A percentile compares a stretch with the other conserved stretches of the same genome.
Evolutionary conservation across 1,284 basidiomycete genomes (phyloP).

Genomic region (Fomitopsis palustris): DNA sequence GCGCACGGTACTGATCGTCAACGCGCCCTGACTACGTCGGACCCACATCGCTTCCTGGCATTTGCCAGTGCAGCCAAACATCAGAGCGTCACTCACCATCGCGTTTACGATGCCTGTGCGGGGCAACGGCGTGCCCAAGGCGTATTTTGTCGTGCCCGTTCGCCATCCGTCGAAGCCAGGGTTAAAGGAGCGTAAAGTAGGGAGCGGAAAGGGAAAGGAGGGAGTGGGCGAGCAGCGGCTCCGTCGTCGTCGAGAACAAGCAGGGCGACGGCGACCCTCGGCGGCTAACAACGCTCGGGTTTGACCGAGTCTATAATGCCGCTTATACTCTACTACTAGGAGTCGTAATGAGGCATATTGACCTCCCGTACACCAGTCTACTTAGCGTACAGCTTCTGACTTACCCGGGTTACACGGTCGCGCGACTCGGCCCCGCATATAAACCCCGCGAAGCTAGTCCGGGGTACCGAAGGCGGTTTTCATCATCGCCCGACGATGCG

Average conservation of each 20-base stretch:
- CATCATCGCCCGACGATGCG: too few species aligned
- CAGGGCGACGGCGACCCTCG: neutral
- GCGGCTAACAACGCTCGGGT: neutral
- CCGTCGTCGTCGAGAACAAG: neutral
- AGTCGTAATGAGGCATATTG: too few species aligned
- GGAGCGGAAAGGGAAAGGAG: neutral
- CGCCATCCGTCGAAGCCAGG: constrained; percentile 11
- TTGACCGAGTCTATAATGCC: neutral
- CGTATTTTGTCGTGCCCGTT: constrained; percentile 17
- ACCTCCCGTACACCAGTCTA: too few species aligned
- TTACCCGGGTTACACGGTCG: neutral
- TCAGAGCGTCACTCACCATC: constrained; percentile 12
- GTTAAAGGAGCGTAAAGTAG: constrained; percentile 2
- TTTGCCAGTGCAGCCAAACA: neutral
- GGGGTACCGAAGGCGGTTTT: too few species aligned
- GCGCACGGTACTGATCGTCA: neutral
- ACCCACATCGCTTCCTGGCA: too few species aligned
- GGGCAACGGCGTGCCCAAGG: constrained; percentile 15
- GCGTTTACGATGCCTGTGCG: constrained; percentile 15
- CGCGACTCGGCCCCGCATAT: neutral
- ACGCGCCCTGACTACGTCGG: neutral
- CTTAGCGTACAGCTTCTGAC: too few species aligned
- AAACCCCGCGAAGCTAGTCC: too few species aligned
- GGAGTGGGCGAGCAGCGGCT: neutral
- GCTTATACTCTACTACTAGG: too few species aligned